Percentiles rank a stretch among this genome's conserved stretches.
phyloP scores from a whole-genome alignment of 2,329 filamentous ascomycete genomes.

The Fonsecaea erecta region DNA sequence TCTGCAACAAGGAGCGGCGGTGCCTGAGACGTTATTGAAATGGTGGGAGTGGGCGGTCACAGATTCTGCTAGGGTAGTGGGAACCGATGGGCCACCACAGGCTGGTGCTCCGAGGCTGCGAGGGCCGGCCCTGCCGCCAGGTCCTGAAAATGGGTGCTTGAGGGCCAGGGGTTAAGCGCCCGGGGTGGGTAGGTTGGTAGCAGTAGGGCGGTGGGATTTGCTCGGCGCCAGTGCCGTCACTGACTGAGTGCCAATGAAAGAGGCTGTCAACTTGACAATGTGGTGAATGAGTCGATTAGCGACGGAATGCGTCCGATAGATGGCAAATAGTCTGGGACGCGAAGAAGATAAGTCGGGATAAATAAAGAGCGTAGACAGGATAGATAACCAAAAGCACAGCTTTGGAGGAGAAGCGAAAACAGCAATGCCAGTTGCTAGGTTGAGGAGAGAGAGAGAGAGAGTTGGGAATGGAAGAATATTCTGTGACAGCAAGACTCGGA shows the following conservation, averaged over 20 bases:
- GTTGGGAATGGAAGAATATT: slow-evolving; percentile 7
- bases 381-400: background rate
- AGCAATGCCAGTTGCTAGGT: slow-evolving; percentile 20
- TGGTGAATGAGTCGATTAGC: slow-evolving; percentile 23
- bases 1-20: slow-evolving; percentile 25
- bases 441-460: slow-evolving; percentile 7
- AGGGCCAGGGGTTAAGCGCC: slow-evolving; percentile 38
- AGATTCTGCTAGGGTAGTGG: slow-evolving; percentile 21
- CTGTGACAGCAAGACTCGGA: slow-evolving; percentile 11
- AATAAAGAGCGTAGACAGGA: slow-evolving; percentile 18
- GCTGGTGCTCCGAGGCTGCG: slow-evolving; percentile 19
- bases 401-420: slow-evolving; percentile 12
- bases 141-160: slow-evolving; percentile 17
- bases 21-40: slow-evolving; percentile 33
- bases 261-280: slow-evolving; percentile 24
- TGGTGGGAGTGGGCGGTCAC: slow-evolving; percentile 18
- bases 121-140: slow-evolving; percentile 34
- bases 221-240: slow-evolving; percentile 34
- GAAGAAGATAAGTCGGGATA: slow-evolving; percentile 14
- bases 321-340: slow-evolving; percentile 12
- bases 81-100: slow-evolving; percentile 6
- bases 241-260: slow-evolving; percentile 27
- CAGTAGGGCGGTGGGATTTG: slow-evolving; percentile 13
- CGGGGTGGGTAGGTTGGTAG: slow-evolving; percentile 10
- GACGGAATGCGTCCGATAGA: slow-evolving; percentile 28